Base-by-base conservation (phyloP, 805 yeast species). In the Ogataea dorogensis region DNA sequence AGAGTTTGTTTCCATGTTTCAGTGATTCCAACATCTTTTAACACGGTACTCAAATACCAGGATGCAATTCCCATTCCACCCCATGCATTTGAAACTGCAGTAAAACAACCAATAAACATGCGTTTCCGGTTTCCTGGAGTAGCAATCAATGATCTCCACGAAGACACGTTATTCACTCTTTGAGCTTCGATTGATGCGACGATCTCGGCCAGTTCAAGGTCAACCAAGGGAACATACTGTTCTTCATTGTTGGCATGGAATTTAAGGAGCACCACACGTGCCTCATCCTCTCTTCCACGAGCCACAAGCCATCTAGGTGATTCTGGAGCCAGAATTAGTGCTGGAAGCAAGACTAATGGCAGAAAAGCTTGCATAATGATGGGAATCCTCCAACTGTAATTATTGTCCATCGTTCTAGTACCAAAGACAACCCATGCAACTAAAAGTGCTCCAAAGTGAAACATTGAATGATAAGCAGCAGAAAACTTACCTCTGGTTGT, bases 21-120 rank as follows among this genome's bases (percentile, higher is more conserved):
- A 32, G 74, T 73, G 49, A 75, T 68, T 38, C 81, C 81, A 51
- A 76, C 73, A 11, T 76, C 65, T 40, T 56, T 50, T 44, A 76
- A 63, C 12, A 77, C 80, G 65, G 18, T 49, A 30, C 18, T 61
- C 38, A 71, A 50, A 50, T 70, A 70, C 57, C 68, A 70, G 2
- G 71, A 62, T 13, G 70, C 68, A 36, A 70, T 55, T 35, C 71
- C 73, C 43, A 66, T 67, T 46, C 76, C 76, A n/a, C 68, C 61
- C 30, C 64, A 56, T 37, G 65, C 69, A 54, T 56, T 55, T 38
- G 65, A 47, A 19, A 50, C 41, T 14, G 61, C 61, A 6, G 63
- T 46, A 33, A 55, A 49, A 18, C 50, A 24, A 24, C 54, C 49
- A 40, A 65, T 39, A 20, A 56, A 52, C 47, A 61, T 47, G 52